Percentiles rank a stretch among this genome's conserved stretches.
These are phyloP conservation scores for Bremia lactucae DNA, from an alignment of 352 stramenopile species.

Conservation along the genomic window DNA sequence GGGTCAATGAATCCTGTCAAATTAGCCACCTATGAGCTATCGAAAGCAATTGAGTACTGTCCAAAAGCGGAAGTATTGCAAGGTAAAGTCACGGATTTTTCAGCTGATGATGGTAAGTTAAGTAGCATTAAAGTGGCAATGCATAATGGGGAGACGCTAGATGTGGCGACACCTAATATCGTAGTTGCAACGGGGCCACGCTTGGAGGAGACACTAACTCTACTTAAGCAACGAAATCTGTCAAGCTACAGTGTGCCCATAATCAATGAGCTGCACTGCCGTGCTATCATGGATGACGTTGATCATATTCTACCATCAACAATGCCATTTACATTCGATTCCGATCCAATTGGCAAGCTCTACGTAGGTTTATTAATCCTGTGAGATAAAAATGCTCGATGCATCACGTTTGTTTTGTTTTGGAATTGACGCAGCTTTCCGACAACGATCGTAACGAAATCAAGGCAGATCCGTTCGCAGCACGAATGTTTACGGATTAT, in stretches of 20 bases:
- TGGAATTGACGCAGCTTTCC: conserved; percentile 37
- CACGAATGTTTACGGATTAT: conserved; percentile 46
- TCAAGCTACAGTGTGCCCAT: conserved; percentile 51
- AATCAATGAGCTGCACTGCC: conserved; percentile 66
- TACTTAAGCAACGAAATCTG: conserved; percentile 42
- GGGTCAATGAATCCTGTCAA: conserved; percentile 66
- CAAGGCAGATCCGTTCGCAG: conserved; percentile 21
- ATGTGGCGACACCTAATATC: conserved; percentile 51
- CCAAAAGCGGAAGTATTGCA: conserved; percentile 41
- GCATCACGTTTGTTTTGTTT: neutral
- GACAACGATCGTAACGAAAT: conserved; percentile 37
- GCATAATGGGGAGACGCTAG: conserved; percentile 35
- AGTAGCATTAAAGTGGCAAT: conserved; percentile 44
- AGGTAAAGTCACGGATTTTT: conserved; percentile 55
- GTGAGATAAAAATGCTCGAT: no score
- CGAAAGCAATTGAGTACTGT: conserved; percentile 52
- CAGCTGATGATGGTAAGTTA: conserved; percentile 33
- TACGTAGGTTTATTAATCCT: conserved; percentile 38
- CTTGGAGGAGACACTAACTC: conserved; percentile 48
- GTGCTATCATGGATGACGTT: conserved; percentile 55
- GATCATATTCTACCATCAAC: conserved; percentile 35
- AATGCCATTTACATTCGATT: conserved; percentile 65
- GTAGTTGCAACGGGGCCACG: conserved; percentile 63
- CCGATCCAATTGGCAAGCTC: conserved; percentile 51
- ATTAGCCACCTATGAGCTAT: conserved; percentile 55